Evolutionary conservation across 768 basidiomycete species (phyloP), one percentile per base, ranked within the genome.

Genomic region (Leccinum fibrillosum): DNA sequence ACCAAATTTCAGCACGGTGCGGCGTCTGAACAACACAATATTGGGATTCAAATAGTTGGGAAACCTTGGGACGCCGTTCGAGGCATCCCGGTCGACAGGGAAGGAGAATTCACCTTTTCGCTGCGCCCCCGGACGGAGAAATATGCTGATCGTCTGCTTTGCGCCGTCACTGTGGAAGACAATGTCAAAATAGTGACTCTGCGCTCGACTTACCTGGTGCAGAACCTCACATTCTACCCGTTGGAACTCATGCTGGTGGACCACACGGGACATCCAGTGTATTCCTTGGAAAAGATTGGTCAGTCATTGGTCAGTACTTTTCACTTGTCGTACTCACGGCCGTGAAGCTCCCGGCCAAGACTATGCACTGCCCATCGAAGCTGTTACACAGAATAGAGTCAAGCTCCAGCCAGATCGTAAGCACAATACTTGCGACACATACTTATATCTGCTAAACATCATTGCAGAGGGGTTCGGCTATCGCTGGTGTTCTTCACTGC

Each of bases 111-210:
- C 68, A 80, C 89, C 11, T 94, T 94, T 66, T 80, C 86, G 1
- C 79, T 99, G n/a, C 86, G 92, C 8, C 94, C 96, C 12, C 80
- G 85, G 60, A 81, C 77, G 10, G 81, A 90, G 42, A 88, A 88
- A 67, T 85, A 89, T 60, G 81, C 85, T 3, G 84, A 89, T 68
- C 88, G 94, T 23, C 74, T 98, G 28, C 80, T 96, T 5, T 95
- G 92, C 69, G 94, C 96, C 63, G 85, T 99, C 61, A 86, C 84
- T 57, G 86, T 99, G 21, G 81, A 93, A 66, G 88, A 94, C 66
- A 96, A 93, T 66, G 89, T 95, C 67, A 99, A 99, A 76, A 75
- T 95, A 55, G 90, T 98, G 59, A 98, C 92, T 2, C 81, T 99
- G 62, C 83, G 96, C 45, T 98, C 97, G 1, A 93, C 91, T 0